Base-by-base conservation (phyloP, 129 eudicot species). In the Dittrichia graveolens region DNA sequence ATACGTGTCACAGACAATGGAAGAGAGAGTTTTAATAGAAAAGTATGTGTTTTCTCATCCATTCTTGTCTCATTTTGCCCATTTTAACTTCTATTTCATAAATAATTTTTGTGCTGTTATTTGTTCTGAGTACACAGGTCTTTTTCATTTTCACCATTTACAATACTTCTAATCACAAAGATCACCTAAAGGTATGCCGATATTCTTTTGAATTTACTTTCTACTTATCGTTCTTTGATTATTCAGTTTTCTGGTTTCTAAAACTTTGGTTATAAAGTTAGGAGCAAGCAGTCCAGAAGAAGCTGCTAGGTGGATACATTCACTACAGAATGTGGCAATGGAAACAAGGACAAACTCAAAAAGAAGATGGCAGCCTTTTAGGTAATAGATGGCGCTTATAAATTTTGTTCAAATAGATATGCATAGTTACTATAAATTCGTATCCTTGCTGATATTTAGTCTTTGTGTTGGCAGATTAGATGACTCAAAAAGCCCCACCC, bases 241-340 rank as follows among this genome's bases (percentile, higher is more conserved):
- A 50, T 75, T 19, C 38, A 3, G 3, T 13, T 14, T 53, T 10
- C 2, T 67, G 42, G 59, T 16, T 34, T 19, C 14, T n/a, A 13
- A 12, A 3, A 24, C 10, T 58, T 53, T 16, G 34, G 53, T 69
- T 39, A 43, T 39, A n/a, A 48, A 91, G 97, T 77, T 92, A 49
- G 97, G 96, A 53, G 97, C 88, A 68, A 79, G 75, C 58, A 86
- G 87, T 79, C 83, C 97, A 7, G 96, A 89, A 71, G 97, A 92
- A 79, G 93, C 97, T 43, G 93, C 91, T 50, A 74, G 72, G 67
- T 92, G 97, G 97, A 86, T 92, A 63, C 89, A 65, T 5, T 77
- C 84, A 46, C 77, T 92, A 58, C 81, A 89, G 39, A 85, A 89
- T 12, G 93, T 84, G 50, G 87, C 91, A 15, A 67, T 81, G 62